phyloP scores from a whole-genome alignment of 768 basidiomycete species.

The Lentinula lateritia region DNA sequence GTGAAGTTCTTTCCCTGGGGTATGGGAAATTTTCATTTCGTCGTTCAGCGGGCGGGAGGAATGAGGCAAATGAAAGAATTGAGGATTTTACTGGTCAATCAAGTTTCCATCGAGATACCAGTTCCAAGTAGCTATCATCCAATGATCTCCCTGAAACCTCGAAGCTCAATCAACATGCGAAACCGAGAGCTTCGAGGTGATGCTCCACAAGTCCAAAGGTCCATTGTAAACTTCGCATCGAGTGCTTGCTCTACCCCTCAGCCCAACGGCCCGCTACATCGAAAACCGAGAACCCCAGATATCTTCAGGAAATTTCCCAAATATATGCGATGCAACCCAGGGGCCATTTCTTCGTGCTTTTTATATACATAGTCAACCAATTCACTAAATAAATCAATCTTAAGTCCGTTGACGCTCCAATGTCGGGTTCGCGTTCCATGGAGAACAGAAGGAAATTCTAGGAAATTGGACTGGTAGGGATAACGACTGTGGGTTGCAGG shows the following conservation, averaged over 20 bases:
- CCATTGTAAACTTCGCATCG: background rate
- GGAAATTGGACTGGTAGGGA: background rate
- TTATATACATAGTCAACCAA: background rate
- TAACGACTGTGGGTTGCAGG: background rate
- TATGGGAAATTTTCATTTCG: background rate
- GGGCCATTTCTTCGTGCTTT: background rate
- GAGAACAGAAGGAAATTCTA: background rate
- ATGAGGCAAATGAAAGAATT: background rate
- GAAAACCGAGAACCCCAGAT: background rate
- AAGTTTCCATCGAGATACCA: background rate
- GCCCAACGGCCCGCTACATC: background rate
- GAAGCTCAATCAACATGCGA: slow-evolving; percentile 6
- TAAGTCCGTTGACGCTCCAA: background rate
- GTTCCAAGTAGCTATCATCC: background rate
- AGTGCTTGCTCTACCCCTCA: background rate
- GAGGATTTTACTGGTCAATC: background rate
- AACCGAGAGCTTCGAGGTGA: background rate
- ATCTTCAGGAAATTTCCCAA: too few species aligned
- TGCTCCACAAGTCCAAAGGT: background rate
- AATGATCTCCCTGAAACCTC: background rate
- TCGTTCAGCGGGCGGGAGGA: background rate
- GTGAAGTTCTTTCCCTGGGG: too few species aligned
- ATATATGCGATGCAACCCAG: too few species aligned
- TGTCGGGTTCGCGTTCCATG: background rate
- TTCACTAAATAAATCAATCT: background rate